Evolutionary conservation across 192 early-diverging fungal species (phyloP), one percentile per base, ranked within the genome.

Genomic region (Thamnidium elegans): DNA sequence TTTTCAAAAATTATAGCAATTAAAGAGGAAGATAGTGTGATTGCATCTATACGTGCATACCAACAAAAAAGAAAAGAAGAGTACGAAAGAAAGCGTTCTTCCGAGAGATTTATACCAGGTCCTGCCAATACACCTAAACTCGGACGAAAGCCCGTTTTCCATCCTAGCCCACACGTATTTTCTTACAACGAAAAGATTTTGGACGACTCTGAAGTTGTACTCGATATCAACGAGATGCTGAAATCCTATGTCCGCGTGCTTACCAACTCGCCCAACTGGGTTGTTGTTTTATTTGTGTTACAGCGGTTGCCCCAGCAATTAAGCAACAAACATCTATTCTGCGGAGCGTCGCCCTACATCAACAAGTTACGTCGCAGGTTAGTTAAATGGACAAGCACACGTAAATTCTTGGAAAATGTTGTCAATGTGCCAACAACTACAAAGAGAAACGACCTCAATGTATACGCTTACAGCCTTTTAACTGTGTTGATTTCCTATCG

Each of bases 251-350:
- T 81, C 15, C 64, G 76, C 7, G 78, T 91, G 58, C 68, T 97
- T 9, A 76, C 80, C 26, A 79, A 85, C n/a, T 90, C 90, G 44
- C 71, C 75, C 11, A 76, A 88, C 34, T 89, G 89, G 77, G 83
- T 90, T 26, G 80, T 94, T 1, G 91, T 87, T 69, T 83, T 76
- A 9, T 79, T 84, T 30, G 83, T 92, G 1, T 74, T 95, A 20
- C 72, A 82, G 20, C 78, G 83, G 3, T 74, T 95, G 31, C 73
- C 82, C 19, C 55, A 67, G 5, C 94, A 96, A 73, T 74, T 97
- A 3, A 80, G 79, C 20, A 91, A 89, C 62, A 82, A 89, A 53
- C 83, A 84, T 44, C 61, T 95, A 23, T 96, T 94, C 63, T 81
- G 83, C 51, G 78, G 78, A 43, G 82, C 83, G n/a, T 68, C 69